Percentiles rank a stretch among this genome's conserved stretches.
Evolutionary conservation across 352 stramenopile species (phyloP).

Genomic region (Phytopythium delawarense): DNA sequence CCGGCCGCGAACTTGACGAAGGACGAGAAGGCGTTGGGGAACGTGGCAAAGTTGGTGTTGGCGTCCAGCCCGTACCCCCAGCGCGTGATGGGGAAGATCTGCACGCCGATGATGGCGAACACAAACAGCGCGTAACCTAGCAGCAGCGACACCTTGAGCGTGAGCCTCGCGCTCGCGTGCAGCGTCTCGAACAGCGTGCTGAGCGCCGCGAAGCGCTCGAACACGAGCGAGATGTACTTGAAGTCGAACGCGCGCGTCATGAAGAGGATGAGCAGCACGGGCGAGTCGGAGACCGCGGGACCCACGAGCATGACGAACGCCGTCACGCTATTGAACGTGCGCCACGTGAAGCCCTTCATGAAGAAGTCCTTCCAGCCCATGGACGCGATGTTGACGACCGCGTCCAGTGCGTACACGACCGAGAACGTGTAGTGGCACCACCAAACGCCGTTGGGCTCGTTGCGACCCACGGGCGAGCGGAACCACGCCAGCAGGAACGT

Average conservation of each 20-base stretch:
- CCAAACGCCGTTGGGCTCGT: slow-evolving; percentile 44
- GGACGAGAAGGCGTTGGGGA: slow-evolving; percentile 60
- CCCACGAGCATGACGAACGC: slow-evolving; percentile 78
- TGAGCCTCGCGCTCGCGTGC: slow-evolving; percentile 54
- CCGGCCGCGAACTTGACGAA: slow-evolving; percentile 83
- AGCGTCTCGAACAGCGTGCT: slow-evolving; percentile 75
- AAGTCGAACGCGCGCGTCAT: slow-evolving; percentile 82
- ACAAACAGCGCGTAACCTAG: slow-evolving; percentile 80
- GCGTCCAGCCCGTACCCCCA: slow-evolving; percentile 72
- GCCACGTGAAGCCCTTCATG: slow-evolving; percentile 82
- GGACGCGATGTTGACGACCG: slow-evolving; percentile 58
- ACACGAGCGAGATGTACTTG: slow-evolving; percentile 73
- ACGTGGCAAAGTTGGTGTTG: slow-evolving; percentile 76
- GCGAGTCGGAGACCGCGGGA: slow-evolving; percentile 51
- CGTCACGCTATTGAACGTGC: slow-evolving; percentile 66
- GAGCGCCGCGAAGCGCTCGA: slow-evolving; percentile 66
- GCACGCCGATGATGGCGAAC: slow-evolving; percentile 77
- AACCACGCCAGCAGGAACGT: slow-evolving; percentile 73
- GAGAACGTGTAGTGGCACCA: slow-evolving; percentile 80
- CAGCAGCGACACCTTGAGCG: slow-evolving; percentile 76
- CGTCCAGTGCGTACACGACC: slow-evolving; percentile 71
- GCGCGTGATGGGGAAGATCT: slow-evolving; percentile 76
- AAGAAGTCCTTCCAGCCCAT: slow-evolving; percentile 80
- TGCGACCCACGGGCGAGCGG: slow-evolving; percentile 45
- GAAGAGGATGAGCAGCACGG: slow-evolving; percentile 64